These are phyloP conservation scores for Metschnikowia peoriensis DNA, from an alignment of 805 yeast genomes.

Conservation along the genomic window DNA sequence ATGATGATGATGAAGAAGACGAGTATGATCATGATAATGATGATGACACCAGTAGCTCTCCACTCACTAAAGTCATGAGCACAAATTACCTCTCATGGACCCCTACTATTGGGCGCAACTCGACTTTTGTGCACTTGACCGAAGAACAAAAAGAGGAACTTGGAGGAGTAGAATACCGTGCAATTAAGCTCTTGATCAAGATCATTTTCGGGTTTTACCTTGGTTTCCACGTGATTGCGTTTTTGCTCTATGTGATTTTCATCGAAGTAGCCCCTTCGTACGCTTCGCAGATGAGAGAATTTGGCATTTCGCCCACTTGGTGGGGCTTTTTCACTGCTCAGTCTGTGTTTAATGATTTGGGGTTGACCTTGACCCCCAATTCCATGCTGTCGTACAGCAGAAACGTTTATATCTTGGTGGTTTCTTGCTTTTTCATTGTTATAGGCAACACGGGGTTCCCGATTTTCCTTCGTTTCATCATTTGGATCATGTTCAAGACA, in stretches of 20 bases:
- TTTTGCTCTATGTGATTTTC: conserved; percentile 62
- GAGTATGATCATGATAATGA: conserved; percentile 19
- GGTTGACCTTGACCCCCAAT: conserved; percentile 76
- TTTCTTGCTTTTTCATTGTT: conserved; percentile 68
- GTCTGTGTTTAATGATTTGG: conserved; percentile 82
- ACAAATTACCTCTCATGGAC: conserved; percentile 80
- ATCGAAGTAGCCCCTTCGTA: conserved; percentile 38
- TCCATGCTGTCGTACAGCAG: conserved; percentile 69
- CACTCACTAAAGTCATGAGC: conserved; percentile 37
- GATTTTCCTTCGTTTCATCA: conserved; percentile 68
- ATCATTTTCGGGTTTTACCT: conserved; percentile 66
- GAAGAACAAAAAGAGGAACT: conserved; percentile 87
- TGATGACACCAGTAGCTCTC: conserved; percentile 8
- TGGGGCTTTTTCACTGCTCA: conserved; percentile 88
- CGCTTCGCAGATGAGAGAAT: conserved; percentile 39
- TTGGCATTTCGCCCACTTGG: conserved; percentile 80
- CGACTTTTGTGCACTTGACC: conserved; percentile 79
- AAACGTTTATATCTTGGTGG: conserved; percentile 63
- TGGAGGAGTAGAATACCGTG: conserved; percentile 96
- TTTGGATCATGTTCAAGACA: conserved; percentile 73
- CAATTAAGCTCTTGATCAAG: conserved; percentile 71
- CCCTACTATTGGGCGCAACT: conserved; percentile 91
- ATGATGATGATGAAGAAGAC: conserved; percentile 15
- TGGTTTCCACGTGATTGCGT: conserved; percentile 66
- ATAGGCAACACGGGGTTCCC: conserved; percentile 97